Conservation (phyloP, 2,329 filamentous ascomycete genomes). For the Pyrenophora seminiperda region DNA sequence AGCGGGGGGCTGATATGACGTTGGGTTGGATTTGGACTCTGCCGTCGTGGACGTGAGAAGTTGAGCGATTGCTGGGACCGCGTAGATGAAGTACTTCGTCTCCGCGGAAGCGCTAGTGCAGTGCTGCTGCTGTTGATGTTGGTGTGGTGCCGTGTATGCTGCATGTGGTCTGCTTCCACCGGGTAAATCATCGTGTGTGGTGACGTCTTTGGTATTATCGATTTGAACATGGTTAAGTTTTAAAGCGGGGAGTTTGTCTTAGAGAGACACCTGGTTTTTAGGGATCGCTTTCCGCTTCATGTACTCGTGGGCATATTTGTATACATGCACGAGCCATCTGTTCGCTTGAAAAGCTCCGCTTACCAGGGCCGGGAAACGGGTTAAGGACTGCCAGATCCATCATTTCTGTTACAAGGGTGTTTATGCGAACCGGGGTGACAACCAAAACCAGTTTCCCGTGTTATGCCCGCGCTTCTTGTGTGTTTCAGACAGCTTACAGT, state of each 20-base stretch:
- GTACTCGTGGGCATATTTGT: slow-evolving; percentile 4
- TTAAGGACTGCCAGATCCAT: slow-evolving; percentile 9
- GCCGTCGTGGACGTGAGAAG: slow-evolving; percentile 12
- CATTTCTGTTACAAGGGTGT: slow-evolving; percentile 17
- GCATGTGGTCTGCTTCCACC: slow-evolving; percentile 13
- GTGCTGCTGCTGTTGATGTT: not conserved
- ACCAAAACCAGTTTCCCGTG: slow-evolving; percentile 4
- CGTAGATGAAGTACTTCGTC: slow-evolving; percentile 15
- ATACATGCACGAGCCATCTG: slow-evolving; percentile 11
- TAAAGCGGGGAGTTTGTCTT: not conserved
- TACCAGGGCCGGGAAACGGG: not conserved
- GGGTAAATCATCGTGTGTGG: slow-evolving; percentile 16
- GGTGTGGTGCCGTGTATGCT: slow-evolving; percentile 7
- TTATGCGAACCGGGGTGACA: slow-evolving; percentile 12
- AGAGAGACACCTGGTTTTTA: not conserved
- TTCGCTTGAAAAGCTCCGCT: slow-evolving; percentile 2
- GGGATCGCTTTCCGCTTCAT: not conserved
- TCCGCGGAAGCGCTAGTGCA: slow-evolving; percentile 9
- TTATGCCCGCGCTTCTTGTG: slow-evolving; percentile 4
- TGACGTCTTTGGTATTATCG: slow-evolving; percentile 1
- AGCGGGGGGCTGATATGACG: not conserved
- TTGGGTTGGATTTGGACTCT: no score
- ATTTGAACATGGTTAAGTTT: no score
- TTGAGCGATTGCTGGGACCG: slow-evolving; percentile 9
- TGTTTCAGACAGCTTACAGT: slow-evolving; percentile 1